Evolutionary conservation across 2,329 filamentous ascomycete species (phyloP), one percentile per base, ranked within the genome.

Genomic region (Penicillium corylophilum): DNA sequence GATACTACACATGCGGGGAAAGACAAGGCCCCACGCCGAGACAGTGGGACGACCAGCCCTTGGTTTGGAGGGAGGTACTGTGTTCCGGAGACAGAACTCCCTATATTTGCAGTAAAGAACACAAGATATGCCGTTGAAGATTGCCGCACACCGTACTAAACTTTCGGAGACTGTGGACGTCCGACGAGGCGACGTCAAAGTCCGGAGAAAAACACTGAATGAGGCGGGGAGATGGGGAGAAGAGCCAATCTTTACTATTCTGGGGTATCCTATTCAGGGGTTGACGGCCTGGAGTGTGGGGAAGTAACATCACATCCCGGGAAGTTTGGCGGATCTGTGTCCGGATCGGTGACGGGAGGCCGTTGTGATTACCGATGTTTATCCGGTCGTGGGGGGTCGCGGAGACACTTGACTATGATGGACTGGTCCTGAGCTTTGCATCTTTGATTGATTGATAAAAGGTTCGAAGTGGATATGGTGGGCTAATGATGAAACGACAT

Each of bases 31-130:
- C 50, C 54, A 50, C 50, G 42, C 42, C 47, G 10, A 44, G 50
- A 38, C 16, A 6, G 48, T 49, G 9, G 24, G 26, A 54, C 42
- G 51, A 59, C 54, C 56, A 47, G 43, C 53, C 23, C 40, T 26
- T 26, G 7, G 9, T 38, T 42, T 18, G 36, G 4, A 15, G 16
- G 38, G 15, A 29, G 7, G 20, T 18, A 35, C n/a, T 31, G 26
- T 10, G 26, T 33, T 13, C n/a, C 24, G 33, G 26, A n/a, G 16
- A 40, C 20, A n/a, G 15, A 39, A 18, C 24, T 40, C 24, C 6
- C 26, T 22, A 31, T 18, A 16, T 26, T 2, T 1, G 6, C 18
- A 40, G 12, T 2, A 41, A 3, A 4, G 22, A 9, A 29, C 4
- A 13, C 45, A 23, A 12, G 8, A 43, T 43, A 31, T 53, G 46